These are phyloP conservation scores for Wickerhamomyces sp. DNA, from an alignment of 1,139 yeast genomes.

Conservation along the genomic window DNA sequence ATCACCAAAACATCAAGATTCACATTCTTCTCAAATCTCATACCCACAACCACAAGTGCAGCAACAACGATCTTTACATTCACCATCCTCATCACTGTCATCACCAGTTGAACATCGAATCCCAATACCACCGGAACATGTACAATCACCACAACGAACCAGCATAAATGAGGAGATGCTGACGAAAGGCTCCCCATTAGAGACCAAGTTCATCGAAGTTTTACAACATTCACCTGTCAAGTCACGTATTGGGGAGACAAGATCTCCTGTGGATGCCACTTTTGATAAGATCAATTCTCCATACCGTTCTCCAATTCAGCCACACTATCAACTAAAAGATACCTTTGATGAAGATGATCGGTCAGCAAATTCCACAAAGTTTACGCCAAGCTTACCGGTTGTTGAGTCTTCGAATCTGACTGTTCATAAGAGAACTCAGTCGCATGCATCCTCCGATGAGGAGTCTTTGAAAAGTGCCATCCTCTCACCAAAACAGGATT, in stretches of 20 bases:
- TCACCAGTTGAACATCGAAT: background rate
- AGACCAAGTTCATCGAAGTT: background rate
- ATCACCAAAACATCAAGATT: background rate
- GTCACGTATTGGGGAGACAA: background rate
- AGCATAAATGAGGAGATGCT: background rate
- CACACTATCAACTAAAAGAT: background rate
- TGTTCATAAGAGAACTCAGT: background rate
- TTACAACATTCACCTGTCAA: background rate
- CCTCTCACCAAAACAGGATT: slow-evolving; percentile 13
- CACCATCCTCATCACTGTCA: no score
- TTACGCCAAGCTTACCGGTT: background rate
- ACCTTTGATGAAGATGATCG: background rate
- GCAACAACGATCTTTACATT: no score
- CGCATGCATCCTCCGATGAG: slow-evolving; percentile 6
- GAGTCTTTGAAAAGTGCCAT: slow-evolving; percentile 17
- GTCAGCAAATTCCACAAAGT: background rate
- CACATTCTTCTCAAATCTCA: background rate
- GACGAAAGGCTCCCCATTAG: background rate
- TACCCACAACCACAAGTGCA: no score
- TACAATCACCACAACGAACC: background rate
- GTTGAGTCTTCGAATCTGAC: background rate
- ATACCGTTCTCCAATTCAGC: background rate
- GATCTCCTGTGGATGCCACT: background rate
- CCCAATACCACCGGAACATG: background rate
- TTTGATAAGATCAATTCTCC: background rate